A percentile compares a stretch with the other conserved stretches of the same genome.
Conservation (phyloP, 306 rosid species). For the Rosa lucieae region DNA sequence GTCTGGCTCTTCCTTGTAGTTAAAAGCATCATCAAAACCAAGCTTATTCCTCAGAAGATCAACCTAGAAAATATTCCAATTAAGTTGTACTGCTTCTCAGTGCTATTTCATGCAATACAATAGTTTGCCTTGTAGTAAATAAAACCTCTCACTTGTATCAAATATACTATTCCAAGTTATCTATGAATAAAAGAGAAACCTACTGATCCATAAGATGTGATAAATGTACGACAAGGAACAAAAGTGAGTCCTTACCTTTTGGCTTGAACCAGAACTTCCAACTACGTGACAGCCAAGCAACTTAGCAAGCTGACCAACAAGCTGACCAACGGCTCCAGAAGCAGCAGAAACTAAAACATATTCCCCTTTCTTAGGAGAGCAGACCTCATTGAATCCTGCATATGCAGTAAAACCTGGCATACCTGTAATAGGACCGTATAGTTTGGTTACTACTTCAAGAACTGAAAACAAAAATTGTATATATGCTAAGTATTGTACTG, state of each 20-base stretch:
- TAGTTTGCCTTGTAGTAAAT: neutral
- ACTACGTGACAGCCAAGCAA: slow-evolving; percentile 50
- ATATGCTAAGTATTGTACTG: neutral
- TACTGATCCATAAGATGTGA: neutral
- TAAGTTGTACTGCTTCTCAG: slow-evolving; percentile 1
- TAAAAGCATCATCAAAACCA: slow-evolving; percentile 58
- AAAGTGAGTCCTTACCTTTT: slow-evolving; percentile 29
- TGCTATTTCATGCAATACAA: neutral
- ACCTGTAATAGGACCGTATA: slow-evolving; percentile 16
- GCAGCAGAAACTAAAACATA: slow-evolving; percentile 51
- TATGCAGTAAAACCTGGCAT: slow-evolving; percentile 56
- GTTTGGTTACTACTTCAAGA: slow-evolving; percentile 8
- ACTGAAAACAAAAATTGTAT: neutral
- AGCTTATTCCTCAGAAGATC: slow-evolving; percentile 52
- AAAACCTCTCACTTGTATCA: neutral
- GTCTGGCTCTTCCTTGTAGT: slow-evolving; percentile 64
- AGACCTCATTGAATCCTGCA: slow-evolving; percentile 47
- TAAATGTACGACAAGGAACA: neutral
- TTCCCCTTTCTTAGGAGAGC: slow-evolving; percentile 48
- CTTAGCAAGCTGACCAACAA: slow-evolving; percentile 53
- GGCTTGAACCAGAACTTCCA: slow-evolving; percentile 48
- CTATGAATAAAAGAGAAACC: neutral
- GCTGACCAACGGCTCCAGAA: slow-evolving; percentile 57
- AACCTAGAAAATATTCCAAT: slow-evolving; percentile 29
- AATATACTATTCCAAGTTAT: neutral